Evolutionary conservation across 2,329 filamentous ascomycete genomes (phyloP).

Genomic region (Pseudodiploospora longispora): DNA sequence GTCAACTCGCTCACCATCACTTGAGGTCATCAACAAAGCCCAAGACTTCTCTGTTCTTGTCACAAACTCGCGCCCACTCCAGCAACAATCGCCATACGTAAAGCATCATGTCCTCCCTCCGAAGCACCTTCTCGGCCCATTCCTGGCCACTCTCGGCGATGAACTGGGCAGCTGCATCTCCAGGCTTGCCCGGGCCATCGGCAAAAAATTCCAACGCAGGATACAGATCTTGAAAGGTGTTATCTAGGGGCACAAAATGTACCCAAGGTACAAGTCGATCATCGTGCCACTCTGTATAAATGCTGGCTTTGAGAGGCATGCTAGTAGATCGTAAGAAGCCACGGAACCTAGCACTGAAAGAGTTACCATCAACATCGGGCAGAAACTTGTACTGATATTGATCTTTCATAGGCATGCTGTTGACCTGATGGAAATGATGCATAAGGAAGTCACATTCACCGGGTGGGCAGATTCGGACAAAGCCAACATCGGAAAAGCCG

Average conservation of each 20-base stretch:
- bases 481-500: slow-evolving; percentile 34
- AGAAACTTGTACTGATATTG: slow-evolving; percentile 56
- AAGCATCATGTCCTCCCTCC: slow-evolving; percentile 58
- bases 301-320: slow-evolving; percentile 61
- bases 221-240: slow-evolving; percentile 59
- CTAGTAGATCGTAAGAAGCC: slow-evolving; percentile 56
- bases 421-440: slow-evolving; percentile 25
- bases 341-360: slow-evolving; percentile 54
- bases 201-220: slow-evolving; percentile 58
- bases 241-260: slow-evolving; percentile 67
- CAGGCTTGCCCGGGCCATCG: slow-evolving; percentile 30
- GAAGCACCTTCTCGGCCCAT: slow-evolving; percentile 55
- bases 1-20: too few species aligned
- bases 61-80: slow-evolving; percentile 46
- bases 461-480: slow-evolving; percentile 32
- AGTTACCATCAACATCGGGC: slow-evolving; percentile 64
- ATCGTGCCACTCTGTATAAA: slow-evolving; percentile 72
- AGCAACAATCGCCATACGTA: slow-evolving; percentile 56
- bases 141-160: slow-evolving; percentile 52
- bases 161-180: slow-evolving; percentile 47
- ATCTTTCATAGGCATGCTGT: slow-evolving; percentile 33
- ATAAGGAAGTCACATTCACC: slow-evolving; percentile 31
- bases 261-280: slow-evolving; percentile 59
- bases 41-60: slow-evolving; percentile 34
- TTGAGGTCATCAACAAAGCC: slow-evolving; percentile 36